Conservation (phyloP, 257 asterid genomes). For the Solanum pinnatisectum region DNA sequence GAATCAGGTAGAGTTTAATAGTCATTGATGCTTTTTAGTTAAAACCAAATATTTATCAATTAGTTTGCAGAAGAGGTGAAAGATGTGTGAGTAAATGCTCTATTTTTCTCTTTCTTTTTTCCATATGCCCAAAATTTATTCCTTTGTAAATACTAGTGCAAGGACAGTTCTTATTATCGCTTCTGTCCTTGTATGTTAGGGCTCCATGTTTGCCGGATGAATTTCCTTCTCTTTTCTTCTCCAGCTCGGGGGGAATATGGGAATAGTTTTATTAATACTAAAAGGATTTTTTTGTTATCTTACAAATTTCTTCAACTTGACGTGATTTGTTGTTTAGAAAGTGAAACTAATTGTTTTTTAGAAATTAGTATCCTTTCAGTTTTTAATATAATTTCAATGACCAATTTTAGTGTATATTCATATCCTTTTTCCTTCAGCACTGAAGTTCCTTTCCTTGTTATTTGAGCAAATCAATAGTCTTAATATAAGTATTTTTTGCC, state of each 20-base stretch:
- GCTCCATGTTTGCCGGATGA: background rate
- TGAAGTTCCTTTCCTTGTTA: background rate
- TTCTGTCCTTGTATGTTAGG: background rate
- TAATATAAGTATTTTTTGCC: background rate
- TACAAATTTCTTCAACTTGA: background rate
- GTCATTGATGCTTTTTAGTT: background rate
- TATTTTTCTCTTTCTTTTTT: background rate
- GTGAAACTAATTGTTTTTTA: background rate
- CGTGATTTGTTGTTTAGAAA: background rate
- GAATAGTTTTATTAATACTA: background rate
- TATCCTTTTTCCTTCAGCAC: background rate
- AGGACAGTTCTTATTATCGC: background rate
- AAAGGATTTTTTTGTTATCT: background rate
- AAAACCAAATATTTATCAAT: background rate
- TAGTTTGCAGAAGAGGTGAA: background rate
- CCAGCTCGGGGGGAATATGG: background rate
- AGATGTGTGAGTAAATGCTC: background rate
- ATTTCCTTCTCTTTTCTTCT: background rate
- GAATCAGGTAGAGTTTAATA: conserved; percentile 43
- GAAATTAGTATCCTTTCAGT: background rate
- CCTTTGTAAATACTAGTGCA: background rate
- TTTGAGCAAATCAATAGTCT: background rate
- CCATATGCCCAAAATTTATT: background rate
- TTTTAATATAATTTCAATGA: background rate
- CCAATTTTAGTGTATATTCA: background rate